Conservation (phyloP, 495 filamentous ascomycete species). For the Penicillium longicatenatum region DNA sequence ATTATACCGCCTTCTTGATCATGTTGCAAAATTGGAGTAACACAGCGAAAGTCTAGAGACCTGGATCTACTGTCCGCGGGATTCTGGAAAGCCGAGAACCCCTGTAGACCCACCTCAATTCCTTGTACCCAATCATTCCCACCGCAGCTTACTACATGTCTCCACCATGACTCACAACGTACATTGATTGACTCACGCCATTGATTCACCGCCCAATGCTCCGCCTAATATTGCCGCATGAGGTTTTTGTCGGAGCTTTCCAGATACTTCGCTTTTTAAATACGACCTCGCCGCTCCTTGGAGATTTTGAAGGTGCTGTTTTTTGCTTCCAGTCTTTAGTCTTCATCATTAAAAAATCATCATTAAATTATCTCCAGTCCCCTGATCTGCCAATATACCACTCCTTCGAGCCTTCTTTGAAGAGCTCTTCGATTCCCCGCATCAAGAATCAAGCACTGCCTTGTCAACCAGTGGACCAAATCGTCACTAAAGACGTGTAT, state of each 20-base stretch:
- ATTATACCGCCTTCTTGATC: too few relatives aligned
- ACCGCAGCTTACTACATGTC: too few relatives aligned
- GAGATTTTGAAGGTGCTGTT: not conserved
- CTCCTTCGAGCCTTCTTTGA: not conserved
- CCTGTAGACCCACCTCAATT: too few relatives aligned
- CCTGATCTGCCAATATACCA: not conserved
- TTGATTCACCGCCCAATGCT: not conserved
- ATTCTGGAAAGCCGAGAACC: not conserved
- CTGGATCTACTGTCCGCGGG: too few relatives aligned
- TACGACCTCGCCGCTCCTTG: not conserved
- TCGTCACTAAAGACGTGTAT: slow-evolving; percentile 12
- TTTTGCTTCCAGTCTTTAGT: not conserved
- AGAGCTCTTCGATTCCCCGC: slow-evolving; percentile 1
- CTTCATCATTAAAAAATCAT: not conserved
- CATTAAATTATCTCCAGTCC: not conserved
- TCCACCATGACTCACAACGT: slow-evolving; percentile 5
- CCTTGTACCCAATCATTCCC: too few relatives aligned
- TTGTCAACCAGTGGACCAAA: not conserved
- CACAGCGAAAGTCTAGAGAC: too few relatives aligned
- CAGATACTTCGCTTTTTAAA: not conserved
- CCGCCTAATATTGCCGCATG: not conserved
- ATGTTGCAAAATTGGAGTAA: too few relatives aligned
- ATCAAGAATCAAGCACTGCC: not conserved
- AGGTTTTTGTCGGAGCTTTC: not conserved
- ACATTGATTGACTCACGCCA: not conserved